Evolutionary conservation across 2,329 filamentous ascomycete genomes (phyloP).

Genomic region (Claviceps sp.): DNA sequence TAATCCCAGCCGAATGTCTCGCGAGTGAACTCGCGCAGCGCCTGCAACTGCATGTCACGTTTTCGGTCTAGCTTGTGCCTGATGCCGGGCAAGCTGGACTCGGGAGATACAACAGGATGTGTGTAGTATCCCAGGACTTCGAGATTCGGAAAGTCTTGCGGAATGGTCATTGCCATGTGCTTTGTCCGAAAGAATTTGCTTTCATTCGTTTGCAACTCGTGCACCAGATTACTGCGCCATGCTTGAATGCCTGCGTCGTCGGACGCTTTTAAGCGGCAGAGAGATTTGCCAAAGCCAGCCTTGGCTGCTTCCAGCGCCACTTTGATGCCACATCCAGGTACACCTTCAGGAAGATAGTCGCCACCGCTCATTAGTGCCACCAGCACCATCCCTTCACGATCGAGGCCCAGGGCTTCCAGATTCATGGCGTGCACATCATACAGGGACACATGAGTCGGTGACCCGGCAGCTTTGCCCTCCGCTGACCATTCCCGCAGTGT

Average conservation of each 20-base stretch:
- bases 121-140: constrained; percentile 79
- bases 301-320: constrained; percentile 79
- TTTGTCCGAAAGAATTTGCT: constrained; percentile 65
- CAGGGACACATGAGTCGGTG: constrained; percentile 73
- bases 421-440: constrained; percentile 52
- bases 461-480: constrained; percentile 50
- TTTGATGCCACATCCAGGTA: constrained; percentile 77
- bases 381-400: constrained; percentile 80
- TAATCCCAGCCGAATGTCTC: constrained; percentile 82
- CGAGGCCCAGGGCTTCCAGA: constrained; percentile 45
- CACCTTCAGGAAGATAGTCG: constrained; percentile 81
- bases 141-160: constrained; percentile 65
- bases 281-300: constrained; percentile 68
- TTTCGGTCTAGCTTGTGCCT: constrained; percentile 13
- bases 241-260: constrained; percentile 45
- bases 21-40: constrained; percentile 58
- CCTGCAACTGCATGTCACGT: constrained; percentile 20
- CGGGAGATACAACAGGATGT: constrained; percentile 67
- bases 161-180: constrained; percentile 62
- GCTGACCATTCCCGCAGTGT: constrained; percentile 75
- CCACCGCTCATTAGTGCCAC: constrained; percentile 92
- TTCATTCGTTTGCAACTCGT: constrained; percentile 74
- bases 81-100: constrained; percentile 25
- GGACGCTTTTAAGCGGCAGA: constrained; percentile 51
- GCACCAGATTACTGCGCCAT: constrained; percentile 61